Evolutionary conservation across 2,329 filamentous ascomycete genomes (phyloP), one percentile per base, ranked within the genome.

Genomic region (Knufia petricola): DNA sequence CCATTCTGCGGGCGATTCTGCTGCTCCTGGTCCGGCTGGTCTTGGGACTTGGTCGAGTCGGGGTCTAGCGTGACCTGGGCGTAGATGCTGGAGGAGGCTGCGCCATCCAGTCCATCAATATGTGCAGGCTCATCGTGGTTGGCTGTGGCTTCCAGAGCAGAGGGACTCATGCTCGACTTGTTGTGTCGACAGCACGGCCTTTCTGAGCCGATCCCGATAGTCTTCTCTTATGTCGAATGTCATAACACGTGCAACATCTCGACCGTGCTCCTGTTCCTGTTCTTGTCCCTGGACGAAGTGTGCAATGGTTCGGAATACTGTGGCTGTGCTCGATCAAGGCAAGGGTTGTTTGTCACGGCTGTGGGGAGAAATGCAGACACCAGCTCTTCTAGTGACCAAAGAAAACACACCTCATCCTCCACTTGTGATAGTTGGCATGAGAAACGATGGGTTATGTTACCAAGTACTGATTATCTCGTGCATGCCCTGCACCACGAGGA

Each of bases 1-100:
- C 44, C 44, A 38, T 47, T 47, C 17, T 47, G 32, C 15, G 31
- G 3, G 6, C n/a, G 44, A 9, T 38, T 47, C 42, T 36, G 30
- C 3, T 38, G 32, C 44, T 47, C 28, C n/a, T n/a, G 26, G 20
- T 39, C 43, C 12, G 20, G 19, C 34, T 47, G 21, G 9, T 38
- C 17, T 23, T 36, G 10, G 12, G 3, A 10, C 8, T 26, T 26
- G 32, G 19, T 21, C 21, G 9, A 3, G 4, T 39, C 44, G 13
- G 31, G 3, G 10, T 38, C 26, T 19, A 30, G 21, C 9, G 41
- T 31, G n/a, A 23, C 28, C 28, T 44, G 41, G 39, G 24, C 20
- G 19, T 42, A 31, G 10, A 24, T 12, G 21, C 15, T 19, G 26
- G 26, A 17, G 17, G 17, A n/a, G n/a, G 15, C 13, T 8, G 32